These are phyloP conservation scores for Pulicaria dysenterica DNA, from an alignment of 129 eudicot species.

Conservation along the genomic window DNA sequence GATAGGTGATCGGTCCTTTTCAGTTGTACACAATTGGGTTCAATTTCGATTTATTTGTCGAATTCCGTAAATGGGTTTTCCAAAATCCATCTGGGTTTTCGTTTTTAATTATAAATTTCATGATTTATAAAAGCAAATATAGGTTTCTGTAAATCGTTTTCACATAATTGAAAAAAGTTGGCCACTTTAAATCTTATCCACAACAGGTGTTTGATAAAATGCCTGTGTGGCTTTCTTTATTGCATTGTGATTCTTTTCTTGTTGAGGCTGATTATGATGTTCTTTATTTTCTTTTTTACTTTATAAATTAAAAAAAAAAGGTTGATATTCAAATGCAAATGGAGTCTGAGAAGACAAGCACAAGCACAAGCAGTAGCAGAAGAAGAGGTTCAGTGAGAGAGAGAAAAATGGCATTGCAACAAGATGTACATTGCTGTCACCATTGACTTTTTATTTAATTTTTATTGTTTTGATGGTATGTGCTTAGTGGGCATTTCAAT, in stretches of 20 bases:
- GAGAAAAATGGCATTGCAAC: slow-evolving; percentile 74
- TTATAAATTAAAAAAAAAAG: slow-evolving; percentile 38
- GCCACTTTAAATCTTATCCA: slow-evolving; percentile 47
- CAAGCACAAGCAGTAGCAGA: slow-evolving; percentile 32
- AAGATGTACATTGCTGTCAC: slow-evolving; percentile 66
- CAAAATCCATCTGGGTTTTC: too few species aligned
- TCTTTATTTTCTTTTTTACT: slow-evolving; percentile 30
- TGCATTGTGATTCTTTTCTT: slow-evolving; percentile 44
- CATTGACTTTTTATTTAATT: slow-evolving; percentile 38
- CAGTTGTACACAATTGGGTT: not conserved
- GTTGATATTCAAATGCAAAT: slow-evolving; percentile 53
- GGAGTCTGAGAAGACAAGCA: slow-evolving; percentile 55
- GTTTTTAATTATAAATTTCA: not conserved
- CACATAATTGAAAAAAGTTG: slow-evolving; percentile 35
- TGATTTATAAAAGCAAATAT: slow-evolving; percentile 18
- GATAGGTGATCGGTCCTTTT: not conserved
- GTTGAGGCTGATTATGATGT: slow-evolving; percentile 44
- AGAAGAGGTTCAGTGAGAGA: slow-evolving; percentile 58
- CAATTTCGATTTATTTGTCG: not conserved
- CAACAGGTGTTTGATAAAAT: slow-evolving; percentile 33
- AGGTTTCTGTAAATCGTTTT: slow-evolving; percentile 24
- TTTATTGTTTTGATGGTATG: not conserved
- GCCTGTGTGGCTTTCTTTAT: slow-evolving; percentile 30
- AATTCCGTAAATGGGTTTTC: slow-evolving; percentile 13
- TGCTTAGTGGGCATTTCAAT: slow-evolving; percentile 33